Evolutionary conservation across 73 alveolate genomes (phyloP), one percentile per base, ranked within the genome.

Genomic region (Loxodes magnus): DNA sequence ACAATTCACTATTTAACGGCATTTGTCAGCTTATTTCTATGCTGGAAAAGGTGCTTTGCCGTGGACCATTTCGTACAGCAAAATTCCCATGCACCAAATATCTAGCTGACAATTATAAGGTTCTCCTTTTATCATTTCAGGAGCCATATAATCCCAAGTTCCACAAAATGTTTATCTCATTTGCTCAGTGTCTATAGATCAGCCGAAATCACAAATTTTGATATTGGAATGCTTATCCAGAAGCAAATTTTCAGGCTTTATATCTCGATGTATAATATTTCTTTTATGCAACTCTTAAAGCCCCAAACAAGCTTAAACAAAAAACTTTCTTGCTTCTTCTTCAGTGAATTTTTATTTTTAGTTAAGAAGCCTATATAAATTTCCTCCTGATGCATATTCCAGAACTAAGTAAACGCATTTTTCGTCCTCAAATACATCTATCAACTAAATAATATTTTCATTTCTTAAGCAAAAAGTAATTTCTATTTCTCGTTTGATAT

Each of bases 61-160:
- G 12, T 61, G 71, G 25, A 46, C 31, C 50, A 69, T 34, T 36
- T 69, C 83, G 39, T 23, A 69, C 3, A 69, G 43, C 2, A 68
- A 15, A 4, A 68, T 75, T 19, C 97, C 97, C 21, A 87, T 56
- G 10, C 94, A 87, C 98, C 98, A 89, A 4, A 77, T 52, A 64
- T 89, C 98, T 15, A 89, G 89, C 28, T 74, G 69, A 29, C 73
- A 81, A 53, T 88, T 93, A 52, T 89, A 88, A 9, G 88, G 91
- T 28, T 60, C 56, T 39, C 84, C 77, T 10, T 79, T 30, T 9
- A 87, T 82, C 34, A 88, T 74, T 48, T 88, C 98, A 0, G 98
- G 98, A 20, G 98, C 93, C 55, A 88, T 76, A 52, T 88, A 89
- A 56, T 85, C 95, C 0, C 84, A 83, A 10, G 98, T 89, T n/a